Conservation (phyloP, 495 filamentous ascomycete genomes). For the Neurospora sp. region DNA sequence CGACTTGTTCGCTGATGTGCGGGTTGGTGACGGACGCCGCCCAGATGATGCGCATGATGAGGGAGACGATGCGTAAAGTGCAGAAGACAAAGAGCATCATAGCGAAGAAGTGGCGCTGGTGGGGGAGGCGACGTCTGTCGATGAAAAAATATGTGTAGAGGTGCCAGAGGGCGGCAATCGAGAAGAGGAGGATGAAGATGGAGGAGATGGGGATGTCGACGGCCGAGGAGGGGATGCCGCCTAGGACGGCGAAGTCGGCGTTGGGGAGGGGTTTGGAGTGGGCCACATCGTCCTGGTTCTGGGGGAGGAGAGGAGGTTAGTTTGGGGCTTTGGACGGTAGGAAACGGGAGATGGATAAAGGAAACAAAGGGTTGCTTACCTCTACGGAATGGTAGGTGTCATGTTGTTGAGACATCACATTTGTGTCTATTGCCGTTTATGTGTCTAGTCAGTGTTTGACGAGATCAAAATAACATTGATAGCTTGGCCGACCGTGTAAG, state of each 20-base stretch:
- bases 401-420: background rate
- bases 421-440: background rate
- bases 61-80: constrained; percentile 46
- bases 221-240: background rate
- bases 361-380: background rate
- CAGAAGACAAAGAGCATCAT: constrained; percentile 2
- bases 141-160: background rate
- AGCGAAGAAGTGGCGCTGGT: background rate
- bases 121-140: background rate
- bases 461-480: background rate
- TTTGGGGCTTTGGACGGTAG: too few relatives aligned
- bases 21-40: constrained; percentile 24
- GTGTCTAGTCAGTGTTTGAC: background rate
- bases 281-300: background rate
- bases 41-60: constrained; percentile 50
- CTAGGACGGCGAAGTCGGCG: background rate
- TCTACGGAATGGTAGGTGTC: background rate
- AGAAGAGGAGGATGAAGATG: constrained; percentile 56
- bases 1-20: background rate
- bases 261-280: background rate
- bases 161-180: constrained; percentile 43
- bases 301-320: background rate
- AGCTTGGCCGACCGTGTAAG: background rate
- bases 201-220: constrained; percentile 54
- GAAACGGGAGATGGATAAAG: background rate